phyloP scores from a whole-genome alignment of 1,284 basidiomycete species.

The Apiotrichum gamsii region DNA sequence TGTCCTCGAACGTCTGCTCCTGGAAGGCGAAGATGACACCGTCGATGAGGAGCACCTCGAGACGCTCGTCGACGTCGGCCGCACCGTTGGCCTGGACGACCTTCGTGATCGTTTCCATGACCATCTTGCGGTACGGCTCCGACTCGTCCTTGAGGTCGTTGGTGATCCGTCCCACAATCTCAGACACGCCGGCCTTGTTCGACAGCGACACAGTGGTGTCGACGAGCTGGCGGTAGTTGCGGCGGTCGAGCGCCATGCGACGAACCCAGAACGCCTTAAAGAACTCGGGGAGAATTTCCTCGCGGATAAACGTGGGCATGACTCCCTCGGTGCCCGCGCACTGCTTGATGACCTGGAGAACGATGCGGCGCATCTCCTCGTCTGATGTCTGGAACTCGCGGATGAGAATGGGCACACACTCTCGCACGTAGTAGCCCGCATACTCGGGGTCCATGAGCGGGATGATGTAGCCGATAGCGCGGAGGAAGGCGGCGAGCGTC shows the following conservation, averaged over 20 bases:
- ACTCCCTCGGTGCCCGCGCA: conserved; percentile 97
- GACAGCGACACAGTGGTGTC: conserved; percentile 98
- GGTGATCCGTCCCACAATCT: conserved; percentile 90
- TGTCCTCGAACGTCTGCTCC: conserved; percentile 97
- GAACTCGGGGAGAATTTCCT: conserved; percentile 98
- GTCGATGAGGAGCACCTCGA: conserved; percentile 91
- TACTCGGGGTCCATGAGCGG: conserved; percentile 99
- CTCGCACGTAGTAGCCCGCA: conserved; percentile 94
- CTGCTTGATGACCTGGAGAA: conserved; percentile 97
- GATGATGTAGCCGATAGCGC: conserved; percentile 99
- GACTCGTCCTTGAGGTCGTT: conserved; percentile 95
- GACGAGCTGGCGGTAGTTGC: conserved; percentile 95
- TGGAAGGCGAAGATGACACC: conserved; percentile 99
- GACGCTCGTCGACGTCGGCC: conserved; percentile 90
- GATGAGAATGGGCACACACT: conserved; percentile 95
- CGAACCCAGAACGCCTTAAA: conserved; percentile 99
- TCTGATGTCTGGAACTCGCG: conserved; percentile 99
- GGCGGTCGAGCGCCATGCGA: conserved; percentile 91
- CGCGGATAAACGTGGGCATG: conserved; percentile 84
- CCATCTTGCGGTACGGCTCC: conserved; percentile 98
- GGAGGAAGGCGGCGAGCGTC: conserved; percentile 94
- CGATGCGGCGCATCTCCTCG: conserved; percentile 99
- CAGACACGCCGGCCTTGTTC: conserved; percentile 90
- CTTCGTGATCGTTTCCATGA: conserved; percentile 99
- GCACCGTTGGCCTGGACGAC: conserved; percentile 88